Conservation (phyloP, 768 basidiomycete genomes). For the Pleurotus ostreatus region DNA sequence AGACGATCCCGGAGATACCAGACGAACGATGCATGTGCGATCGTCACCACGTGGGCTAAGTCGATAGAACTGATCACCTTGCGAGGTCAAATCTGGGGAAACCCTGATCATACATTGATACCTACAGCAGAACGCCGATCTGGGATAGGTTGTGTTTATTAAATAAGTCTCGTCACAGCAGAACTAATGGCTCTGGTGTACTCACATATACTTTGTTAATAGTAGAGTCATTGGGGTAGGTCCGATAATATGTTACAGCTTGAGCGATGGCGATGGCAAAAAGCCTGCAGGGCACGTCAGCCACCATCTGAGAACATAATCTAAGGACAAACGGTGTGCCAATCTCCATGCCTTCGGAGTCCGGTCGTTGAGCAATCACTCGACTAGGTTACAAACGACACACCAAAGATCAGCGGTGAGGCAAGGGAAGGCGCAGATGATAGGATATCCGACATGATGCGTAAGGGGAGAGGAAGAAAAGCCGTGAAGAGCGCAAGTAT, state of each 20-base stretch:
- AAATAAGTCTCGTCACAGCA: too few relatives aligned
- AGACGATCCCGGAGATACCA: background rate
- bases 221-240: background rate
- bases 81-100: too few relatives aligned
- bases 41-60: background rate
- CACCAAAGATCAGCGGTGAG: background rate
- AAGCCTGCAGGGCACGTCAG: background rate
- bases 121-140: too few relatives aligned
- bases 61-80: too few relatives aligned
- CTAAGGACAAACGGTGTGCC: background rate
- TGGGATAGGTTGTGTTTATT: too few relatives aligned
- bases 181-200: background rate
- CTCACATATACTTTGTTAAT: background rate
- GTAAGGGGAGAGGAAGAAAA: background rate
- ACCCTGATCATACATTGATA: too few relatives aligned
- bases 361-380: background rate
- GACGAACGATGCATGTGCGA: background rate
- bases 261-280: conserved; percentile 1
- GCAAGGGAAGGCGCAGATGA: background rate
- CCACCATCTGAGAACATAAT: too few relatives aligned
- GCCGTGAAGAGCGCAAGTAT: too few relatives aligned
- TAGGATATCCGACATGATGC: background rate
- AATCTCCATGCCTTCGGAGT: background rate
- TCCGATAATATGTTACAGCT: background rate
- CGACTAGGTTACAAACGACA: background rate